A percentile compares a stretch with the other conserved stretches of the same genome.
phyloP scores from a whole-genome alignment of 192 early-diverging fungal genomes.

The Podila clonocystis region DNA sequence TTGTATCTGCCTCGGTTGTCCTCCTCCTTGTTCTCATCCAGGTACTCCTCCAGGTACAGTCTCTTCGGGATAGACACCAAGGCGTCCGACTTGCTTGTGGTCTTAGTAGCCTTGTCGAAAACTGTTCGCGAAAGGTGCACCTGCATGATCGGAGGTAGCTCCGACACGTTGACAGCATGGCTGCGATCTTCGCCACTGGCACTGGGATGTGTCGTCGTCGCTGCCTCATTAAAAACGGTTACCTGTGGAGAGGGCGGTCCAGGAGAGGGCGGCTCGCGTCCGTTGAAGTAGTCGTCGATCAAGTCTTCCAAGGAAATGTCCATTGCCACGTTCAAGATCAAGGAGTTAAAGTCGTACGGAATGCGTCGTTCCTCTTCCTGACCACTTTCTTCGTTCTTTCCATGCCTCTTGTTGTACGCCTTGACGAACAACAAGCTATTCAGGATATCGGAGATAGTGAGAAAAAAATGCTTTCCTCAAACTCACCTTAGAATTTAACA shows the following conservation, averaged over 20 bases:
- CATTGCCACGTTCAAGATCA: slow-evolving; percentile 59
- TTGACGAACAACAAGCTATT: slow-evolving; percentile 62
- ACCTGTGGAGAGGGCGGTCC: neutral
- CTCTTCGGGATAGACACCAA: slow-evolving; percentile 68
- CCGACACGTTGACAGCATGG: slow-evolving; percentile 57
- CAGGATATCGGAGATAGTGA: neutral
- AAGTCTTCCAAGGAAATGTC: slow-evolving; percentile 63
- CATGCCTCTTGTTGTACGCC: slow-evolving; percentile 52
- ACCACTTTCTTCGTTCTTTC: slow-evolving; percentile 46
- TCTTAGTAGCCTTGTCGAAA: slow-evolving; percentile 58
- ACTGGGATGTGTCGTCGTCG: neutral
- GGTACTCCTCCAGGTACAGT: slow-evolving; percentile 69
- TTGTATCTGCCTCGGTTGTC: slow-evolving; percentile 19
- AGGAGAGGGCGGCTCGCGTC: neutral
- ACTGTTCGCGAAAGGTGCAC: slow-evolving; percentile 77
- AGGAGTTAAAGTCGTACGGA: slow-evolving; percentile 58
- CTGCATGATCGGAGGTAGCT: slow-evolving; percentile 75
- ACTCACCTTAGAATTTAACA: no score
- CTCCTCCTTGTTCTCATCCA: slow-evolving; percentile 47
- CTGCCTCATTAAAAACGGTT: neutral
- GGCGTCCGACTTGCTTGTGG: slow-evolving; percentile 72
- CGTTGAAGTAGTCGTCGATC: slow-evolving; percentile 67
- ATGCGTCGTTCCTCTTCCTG: slow-evolving; percentile 45
- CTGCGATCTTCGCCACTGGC: slow-evolving; percentile 12
- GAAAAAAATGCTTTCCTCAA: neutral